Conservation (phyloP, 2,329 filamentous ascomycete genomes). For the Chrysoporthe puriensis region DNA sequence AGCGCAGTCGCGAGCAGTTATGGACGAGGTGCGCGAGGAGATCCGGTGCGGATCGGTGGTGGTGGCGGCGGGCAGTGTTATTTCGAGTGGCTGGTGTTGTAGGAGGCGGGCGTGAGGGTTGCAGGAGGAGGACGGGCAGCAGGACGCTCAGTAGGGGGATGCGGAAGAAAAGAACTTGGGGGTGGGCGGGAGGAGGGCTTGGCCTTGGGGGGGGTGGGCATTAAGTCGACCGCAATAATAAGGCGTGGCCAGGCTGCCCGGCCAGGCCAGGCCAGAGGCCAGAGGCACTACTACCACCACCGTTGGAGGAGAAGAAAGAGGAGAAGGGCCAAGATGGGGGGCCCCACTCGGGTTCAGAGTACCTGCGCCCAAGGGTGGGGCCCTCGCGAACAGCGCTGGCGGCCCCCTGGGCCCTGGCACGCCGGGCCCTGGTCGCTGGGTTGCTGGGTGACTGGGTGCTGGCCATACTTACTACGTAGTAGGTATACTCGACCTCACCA, state of each 20-base stretch:
- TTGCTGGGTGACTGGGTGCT: too few relatives aligned
- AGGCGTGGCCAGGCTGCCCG: too few relatives aligned
- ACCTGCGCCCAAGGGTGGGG: slow-evolving; percentile 22
- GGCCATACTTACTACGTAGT: too few relatives aligned
- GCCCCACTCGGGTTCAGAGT: slow-evolving; percentile 14
- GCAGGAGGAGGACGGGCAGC: slow-evolving; percentile 14
- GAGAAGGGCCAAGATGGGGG: background rate
- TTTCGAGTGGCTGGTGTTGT: slow-evolving; percentile 19
- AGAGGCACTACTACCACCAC: too few relatives aligned
- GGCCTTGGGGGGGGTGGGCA: slow-evolving; percentile 20
- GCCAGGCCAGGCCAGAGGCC: too few relatives aligned
- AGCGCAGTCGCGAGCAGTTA: slow-evolving; percentile 23
- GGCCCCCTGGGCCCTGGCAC: too few relatives aligned
- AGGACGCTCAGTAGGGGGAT: slow-evolving; percentile 2
- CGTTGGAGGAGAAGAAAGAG: slow-evolving; percentile 4
- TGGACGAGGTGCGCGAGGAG: slow-evolving; percentile 19
- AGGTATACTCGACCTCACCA: too few relatives aligned
- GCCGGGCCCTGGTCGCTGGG: background rate
- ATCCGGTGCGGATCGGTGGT: slow-evolving; percentile 20
- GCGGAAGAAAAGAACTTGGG: slow-evolving; percentile 24
- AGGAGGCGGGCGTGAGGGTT: background rate
- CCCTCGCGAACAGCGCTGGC: background rate
- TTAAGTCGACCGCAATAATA: slow-evolving; percentile 22
- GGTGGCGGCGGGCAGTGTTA: slow-evolving; percentile 16
- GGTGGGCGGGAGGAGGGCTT: slow-evolving; percentile 27